phyloP scores from a whole-genome alignment of 306 rosid genomes.

The Chamaecrista fasciculata region DNA sequence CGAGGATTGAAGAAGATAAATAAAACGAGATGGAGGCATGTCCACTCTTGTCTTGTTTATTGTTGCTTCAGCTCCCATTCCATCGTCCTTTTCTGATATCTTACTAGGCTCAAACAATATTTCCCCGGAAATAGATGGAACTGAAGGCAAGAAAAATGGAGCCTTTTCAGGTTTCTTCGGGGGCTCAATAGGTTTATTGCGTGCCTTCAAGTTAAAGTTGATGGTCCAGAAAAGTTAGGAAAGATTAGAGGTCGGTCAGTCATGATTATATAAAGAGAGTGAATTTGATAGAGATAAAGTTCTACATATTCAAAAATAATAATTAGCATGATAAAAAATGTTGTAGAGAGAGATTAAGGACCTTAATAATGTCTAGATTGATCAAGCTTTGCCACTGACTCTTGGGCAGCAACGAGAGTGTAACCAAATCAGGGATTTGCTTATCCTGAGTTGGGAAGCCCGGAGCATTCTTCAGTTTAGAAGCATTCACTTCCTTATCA shows the following conservation, averaged over 20 bases:
- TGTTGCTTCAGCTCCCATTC: conserved; percentile 32
- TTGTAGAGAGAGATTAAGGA: conserved; percentile 31
- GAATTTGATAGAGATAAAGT: neutral
- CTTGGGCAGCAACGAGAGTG: conserved; percentile 84
- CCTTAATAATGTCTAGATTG: conserved; percentile 90
- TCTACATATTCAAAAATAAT: conserved; percentile 1
- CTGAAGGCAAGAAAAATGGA: conserved; percentile 90
- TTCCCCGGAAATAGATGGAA: conserved; percentile 85
- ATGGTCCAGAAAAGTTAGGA: conserved; percentile 27
- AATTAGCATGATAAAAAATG: conserved; percentile 34
- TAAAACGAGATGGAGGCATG: conserved; percentile 47
- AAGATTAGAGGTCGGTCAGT: conserved; percentile 4
- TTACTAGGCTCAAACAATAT: conserved; percentile 70
- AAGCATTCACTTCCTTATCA: conserved; percentile 31
- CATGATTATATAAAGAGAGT: neutral
- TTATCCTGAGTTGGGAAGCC: conserved; percentile 39
- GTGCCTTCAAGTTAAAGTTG: conserved; percentile 53
- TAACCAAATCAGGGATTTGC: conserved; percentile 84
- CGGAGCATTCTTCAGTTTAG: conserved; percentile 39
- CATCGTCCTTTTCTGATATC: conserved; percentile 41
- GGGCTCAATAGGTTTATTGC: conserved; percentile 91
- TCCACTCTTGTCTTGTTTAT: conserved; percentile 37
- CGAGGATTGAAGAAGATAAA: conserved; percentile 62
- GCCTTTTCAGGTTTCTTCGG: conserved; percentile 96
- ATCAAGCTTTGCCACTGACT: conserved; percentile 97